Percentiles rank a stretch among this genome's conserved stretches.
phyloP scores from a whole-genome alignment of 1,284 basidiomycete genomes.

The Polyporus tsugae region DNA sequence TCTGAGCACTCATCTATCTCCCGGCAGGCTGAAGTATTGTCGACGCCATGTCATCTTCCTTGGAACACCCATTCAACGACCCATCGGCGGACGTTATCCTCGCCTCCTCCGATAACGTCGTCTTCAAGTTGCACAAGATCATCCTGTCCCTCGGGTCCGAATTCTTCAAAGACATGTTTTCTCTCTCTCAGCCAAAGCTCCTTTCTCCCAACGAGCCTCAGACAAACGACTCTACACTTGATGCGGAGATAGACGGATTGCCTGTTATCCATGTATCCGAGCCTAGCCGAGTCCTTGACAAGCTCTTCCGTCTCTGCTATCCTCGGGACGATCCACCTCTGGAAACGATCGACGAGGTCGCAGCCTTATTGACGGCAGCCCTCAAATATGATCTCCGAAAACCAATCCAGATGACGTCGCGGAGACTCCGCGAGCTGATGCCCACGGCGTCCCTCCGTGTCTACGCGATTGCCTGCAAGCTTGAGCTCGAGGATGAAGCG shows the following conservation, averaged over 20 bases:
- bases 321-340: slow-evolving; percentile 7
- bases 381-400: slow-evolving; percentile 48
- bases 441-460: slow-evolving; percentile 41
- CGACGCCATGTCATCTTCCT: not conserved
- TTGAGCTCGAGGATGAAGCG: slow-evolving; percentile 31
- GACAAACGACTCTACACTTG: not conserved
- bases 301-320: slow-evolving; percentile 31
- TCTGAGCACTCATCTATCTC: not conserved
- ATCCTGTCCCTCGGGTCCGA: slow-evolving; percentile 52
- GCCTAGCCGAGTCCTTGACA: slow-evolving; percentile 28
- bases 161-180: slow-evolving; percentile 50
- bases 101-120: slow-evolving; percentile 46
- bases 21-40: not conserved
- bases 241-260: slow-evolving; percentile 7
- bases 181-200: slow-evolving; percentile 37
- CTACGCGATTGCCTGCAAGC: slow-evolving; percentile 45
- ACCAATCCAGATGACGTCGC: slow-evolving; percentile 15
- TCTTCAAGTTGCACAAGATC: slow-evolving; percentile 45
- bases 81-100: slow-evolving; percentile 36
- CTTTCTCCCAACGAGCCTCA: not conserved
- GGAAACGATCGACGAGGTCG: slow-evolving; percentile 29
- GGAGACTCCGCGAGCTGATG: slow-evolving; percentile 36
- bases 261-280: slow-evolving; percentile 39
- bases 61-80: slow-evolving; percentile 1
- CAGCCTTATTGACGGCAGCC: slow-evolving; percentile 41